Evolutionary conservation across 768 basidiomycete species (phyloP).

Genomic region (Antrodiella citrinella): DNA sequence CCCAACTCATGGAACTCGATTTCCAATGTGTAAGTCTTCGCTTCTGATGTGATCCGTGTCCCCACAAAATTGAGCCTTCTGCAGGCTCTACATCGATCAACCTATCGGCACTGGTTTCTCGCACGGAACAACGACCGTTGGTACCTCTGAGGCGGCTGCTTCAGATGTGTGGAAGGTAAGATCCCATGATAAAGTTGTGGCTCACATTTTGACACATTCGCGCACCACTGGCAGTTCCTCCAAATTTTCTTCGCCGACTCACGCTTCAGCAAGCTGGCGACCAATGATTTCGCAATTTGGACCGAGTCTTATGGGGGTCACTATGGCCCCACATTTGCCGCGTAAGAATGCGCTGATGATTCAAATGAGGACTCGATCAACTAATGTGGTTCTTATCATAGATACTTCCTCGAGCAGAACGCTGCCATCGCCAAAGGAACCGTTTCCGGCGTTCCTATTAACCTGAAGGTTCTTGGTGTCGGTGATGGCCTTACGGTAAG

Average conservation of each 20-base stretch:
- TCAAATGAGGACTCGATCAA: no score
- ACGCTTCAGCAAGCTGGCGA: constrained; percentile 40
- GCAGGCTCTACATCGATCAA: constrained; percentile 51
- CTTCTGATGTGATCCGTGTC: no score
- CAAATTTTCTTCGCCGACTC: constrained; percentile 54
- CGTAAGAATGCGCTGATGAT: no score
- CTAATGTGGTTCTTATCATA: no score
- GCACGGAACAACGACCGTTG: constrained; percentile 40
- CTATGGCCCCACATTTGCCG: constrained; percentile 31
- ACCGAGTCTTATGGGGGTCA: constrained; percentile 47
- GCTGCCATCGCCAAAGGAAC: constrained; percentile 41
- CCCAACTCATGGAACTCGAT: constrained; percentile 49
- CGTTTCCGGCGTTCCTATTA: constrained; percentile 38
- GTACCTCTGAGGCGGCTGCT: constrained; percentile 47
- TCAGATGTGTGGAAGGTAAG: constrained; percentile 42
- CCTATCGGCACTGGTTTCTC: constrained; percentile 59
- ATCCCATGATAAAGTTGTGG: background rate
- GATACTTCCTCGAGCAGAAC: constrained; percentile 52
- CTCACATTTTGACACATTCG: no score
- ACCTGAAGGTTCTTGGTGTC: constrained; percentile 55
- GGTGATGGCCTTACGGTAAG: constrained; percentile 55
- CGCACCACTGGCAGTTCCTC: constrained; percentile 39
- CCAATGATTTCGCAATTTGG: constrained; percentile 49
- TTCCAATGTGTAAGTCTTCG: constrained; percentile 32
- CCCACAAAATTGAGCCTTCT: no score